Evolutionary conservation across 345 rosid genomes (phyloP).

Genomic region (Lagerstroemia speciosa): DNA sequence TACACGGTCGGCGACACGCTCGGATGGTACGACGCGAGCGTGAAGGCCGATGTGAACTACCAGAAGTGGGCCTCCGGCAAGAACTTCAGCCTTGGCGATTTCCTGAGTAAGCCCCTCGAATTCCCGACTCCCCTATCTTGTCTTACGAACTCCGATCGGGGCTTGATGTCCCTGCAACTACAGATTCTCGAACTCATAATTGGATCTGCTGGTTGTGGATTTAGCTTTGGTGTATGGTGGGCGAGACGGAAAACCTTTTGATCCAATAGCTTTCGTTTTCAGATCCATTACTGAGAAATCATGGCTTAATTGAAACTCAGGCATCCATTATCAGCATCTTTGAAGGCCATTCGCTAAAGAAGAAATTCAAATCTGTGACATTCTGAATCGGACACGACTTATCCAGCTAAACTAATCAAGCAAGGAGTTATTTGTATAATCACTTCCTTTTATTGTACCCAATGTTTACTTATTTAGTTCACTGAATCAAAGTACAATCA

Average conservation of each 20-base stretch:
- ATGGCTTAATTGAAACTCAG: too few species aligned
- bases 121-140: neutral
- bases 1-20: too few species aligned
- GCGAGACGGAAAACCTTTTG: neutral
- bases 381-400: too few species aligned
- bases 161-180: neutral
- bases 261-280: neutral
- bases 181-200: neutral
- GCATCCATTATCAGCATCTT: too few species aligned
- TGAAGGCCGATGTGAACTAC: conserved; percentile 50
- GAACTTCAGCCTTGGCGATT: conserved; percentile 79
- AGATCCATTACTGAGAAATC: neutral
- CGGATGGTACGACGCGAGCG: conserved; percentile 8
- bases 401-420: too few species aligned
- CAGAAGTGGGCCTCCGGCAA: conserved; percentile 79
- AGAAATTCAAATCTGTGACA: too few species aligned
- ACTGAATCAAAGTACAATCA: too few species aligned
- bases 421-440: too few species aligned
- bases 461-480: too few species aligned
- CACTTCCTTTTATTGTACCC: too few species aligned
- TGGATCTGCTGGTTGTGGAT: neutral
- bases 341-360: too few species aligned
- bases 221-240: neutral
- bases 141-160: too few species aligned
- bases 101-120: conserved; percentile 53